These are phyloP conservation scores for Fusarium napiforme DNA, from an alignment of 2,329 filamentous ascomycete genomes.

Conservation along the genomic window DNA sequence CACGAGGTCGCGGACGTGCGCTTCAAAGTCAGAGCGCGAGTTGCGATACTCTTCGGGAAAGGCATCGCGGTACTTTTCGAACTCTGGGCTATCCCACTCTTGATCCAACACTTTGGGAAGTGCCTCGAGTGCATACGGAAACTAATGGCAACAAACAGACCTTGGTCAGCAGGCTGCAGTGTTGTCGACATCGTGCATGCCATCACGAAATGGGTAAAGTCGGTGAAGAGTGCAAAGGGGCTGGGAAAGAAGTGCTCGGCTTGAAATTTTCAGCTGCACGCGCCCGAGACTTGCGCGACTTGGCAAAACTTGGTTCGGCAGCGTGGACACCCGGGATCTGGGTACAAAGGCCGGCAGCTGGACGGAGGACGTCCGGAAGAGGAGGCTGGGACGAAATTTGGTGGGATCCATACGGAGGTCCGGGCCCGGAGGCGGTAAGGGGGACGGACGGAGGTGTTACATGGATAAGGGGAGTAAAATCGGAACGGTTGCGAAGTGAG, in stretches of 20 bases:
- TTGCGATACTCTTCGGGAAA: slow-evolving; percentile 74
- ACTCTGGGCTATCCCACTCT: slow-evolving; percentile 73
- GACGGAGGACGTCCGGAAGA: slow-evolving; percentile 31
- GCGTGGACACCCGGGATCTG: slow-evolving; percentile 20
- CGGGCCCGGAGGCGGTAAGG: slow-evolving; percentile 33
- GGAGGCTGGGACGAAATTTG: slow-evolving; percentile 33
- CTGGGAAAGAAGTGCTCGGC: slow-evolving; percentile 21
- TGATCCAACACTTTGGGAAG: slow-evolving; percentile 71
- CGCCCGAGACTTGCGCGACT: slow-evolving; percentile 32
- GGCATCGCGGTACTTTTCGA: slow-evolving; percentile 74
- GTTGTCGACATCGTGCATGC: slow-evolving; percentile 26
- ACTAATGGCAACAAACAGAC: slow-evolving; percentile 59
- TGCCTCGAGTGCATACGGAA: slow-evolving; percentile 77
- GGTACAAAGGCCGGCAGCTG: slow-evolving; percentile 24
- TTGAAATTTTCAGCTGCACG: slow-evolving; percentile 32
- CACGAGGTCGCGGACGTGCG: slow-evolving; percentile 77
- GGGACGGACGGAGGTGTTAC: slow-evolving; percentile 23
- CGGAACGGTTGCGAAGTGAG: slow-evolving; percentile 25
- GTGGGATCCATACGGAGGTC: slow-evolving; percentile 37
- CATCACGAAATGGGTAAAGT: slow-evolving; percentile 34
- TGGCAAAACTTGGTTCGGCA: slow-evolving; percentile 35
- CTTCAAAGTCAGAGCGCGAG: slow-evolving; percentile 68
- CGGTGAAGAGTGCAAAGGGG: slow-evolving; percentile 39
- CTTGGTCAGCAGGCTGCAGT: slow-evolving; percentile 30
- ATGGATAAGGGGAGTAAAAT: slow-evolving; percentile 30